A percentile compares a stretch with the other conserved stretches of the same genome.
Conservation (phyloP, 208 protist genomes). For the Entamoeba histolytica region DNA sequence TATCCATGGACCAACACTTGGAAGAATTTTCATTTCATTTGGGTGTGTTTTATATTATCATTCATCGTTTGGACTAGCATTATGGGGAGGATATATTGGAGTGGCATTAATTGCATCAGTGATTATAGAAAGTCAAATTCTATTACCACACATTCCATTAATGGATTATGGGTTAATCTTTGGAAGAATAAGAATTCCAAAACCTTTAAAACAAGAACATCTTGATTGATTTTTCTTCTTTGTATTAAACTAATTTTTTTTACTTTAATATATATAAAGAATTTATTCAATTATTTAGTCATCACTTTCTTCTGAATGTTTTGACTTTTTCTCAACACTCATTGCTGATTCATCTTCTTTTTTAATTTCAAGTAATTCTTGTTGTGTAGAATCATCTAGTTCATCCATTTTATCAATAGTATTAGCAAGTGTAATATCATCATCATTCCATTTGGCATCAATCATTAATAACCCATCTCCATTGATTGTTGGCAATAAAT, state of each 20-base stretch:
- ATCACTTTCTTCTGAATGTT: too few species aligned
- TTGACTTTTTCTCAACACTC: background rate
- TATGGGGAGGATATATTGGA: background rate
- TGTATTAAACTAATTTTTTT: too few species aligned
- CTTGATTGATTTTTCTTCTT: too few species aligned
- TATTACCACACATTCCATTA: background rate
- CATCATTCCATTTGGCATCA: background rate
- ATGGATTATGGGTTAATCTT: background rate
- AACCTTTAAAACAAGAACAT: too few species aligned
- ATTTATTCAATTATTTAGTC: too few species aligned
- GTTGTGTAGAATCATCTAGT: background rate
- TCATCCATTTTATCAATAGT: background rate
- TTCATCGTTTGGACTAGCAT: background rate
- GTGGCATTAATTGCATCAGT: background rate
- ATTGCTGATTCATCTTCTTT: background rate
- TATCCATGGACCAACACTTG: background rate
- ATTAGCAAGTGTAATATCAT: background rate
- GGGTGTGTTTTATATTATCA: background rate
- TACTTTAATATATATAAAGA: too few species aligned
- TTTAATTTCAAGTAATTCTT: background rate
- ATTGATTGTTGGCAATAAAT: background rate
- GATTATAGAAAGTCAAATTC: background rate
- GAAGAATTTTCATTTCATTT: background rate
- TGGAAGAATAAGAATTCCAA: background rate
- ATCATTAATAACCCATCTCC: background rate